These are phyloP conservation scores for Botrytis fabae DNA, from an alignment of 2,329 filamentous ascomycete species.

Conservation along the genomic window DNA sequence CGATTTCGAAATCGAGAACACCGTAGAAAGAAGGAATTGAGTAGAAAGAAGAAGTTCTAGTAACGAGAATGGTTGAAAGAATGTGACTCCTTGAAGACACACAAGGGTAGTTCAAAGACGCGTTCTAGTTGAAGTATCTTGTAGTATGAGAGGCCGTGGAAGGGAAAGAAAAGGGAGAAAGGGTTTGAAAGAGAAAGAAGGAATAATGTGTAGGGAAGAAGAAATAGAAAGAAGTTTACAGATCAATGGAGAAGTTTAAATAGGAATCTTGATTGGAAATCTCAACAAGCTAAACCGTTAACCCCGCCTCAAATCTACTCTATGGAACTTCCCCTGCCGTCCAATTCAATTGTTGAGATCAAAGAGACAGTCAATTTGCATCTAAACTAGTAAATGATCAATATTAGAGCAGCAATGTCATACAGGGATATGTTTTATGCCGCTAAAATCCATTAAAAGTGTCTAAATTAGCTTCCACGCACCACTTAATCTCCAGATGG, in stretches of 20 bases:
- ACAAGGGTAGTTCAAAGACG: not conserved
- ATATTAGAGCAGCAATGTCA: not conserved
- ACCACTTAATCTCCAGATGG: too few species aligned
- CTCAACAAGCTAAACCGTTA: not conserved
- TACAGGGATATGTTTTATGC: not conserved
- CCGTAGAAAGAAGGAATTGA: not conserved
- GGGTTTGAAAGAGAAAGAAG: too few species aligned
- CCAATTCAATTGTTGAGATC: not conserved
- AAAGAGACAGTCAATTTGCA: not conserved
- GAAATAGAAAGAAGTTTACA: not conserved
- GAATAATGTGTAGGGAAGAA: not conserved
- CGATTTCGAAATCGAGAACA: not conserved
- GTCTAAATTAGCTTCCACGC: not conserved
- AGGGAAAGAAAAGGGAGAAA: not conserved
- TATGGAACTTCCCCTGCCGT: not conserved
- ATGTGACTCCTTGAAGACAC: not conserved
- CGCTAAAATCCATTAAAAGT: too few species aligned
- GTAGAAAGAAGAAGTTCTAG: not conserved
- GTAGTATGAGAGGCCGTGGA: not conserved
- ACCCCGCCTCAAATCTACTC: not conserved
- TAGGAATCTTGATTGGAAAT: not conserved
- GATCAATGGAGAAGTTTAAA: not conserved
- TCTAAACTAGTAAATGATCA: not conserved
- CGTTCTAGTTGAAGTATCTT: not conserved
- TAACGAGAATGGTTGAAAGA: not conserved